Conservation (phyloP, 805 yeast species). For the Brettanomyces naardenensis region DNA sequence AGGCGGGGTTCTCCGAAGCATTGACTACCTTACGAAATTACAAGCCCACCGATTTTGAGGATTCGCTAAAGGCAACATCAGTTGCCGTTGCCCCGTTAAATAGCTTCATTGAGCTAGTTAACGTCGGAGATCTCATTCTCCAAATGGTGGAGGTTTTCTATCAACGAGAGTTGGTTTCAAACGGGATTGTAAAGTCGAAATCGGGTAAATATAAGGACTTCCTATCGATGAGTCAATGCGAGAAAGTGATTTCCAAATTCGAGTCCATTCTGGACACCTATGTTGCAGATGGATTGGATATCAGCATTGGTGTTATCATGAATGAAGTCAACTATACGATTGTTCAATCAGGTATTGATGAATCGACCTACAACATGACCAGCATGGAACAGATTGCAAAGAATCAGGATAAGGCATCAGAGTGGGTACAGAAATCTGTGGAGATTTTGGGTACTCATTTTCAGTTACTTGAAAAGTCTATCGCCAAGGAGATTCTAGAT, state of each 20-base stretch:
- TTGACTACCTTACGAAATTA: conserved; percentile 60
- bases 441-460: conserved; percentile 63
- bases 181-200: conserved; percentile 36
- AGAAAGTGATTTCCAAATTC: conserved; percentile 49
- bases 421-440: conserved; percentile 59
- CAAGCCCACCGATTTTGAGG: conserved; percentile 56
- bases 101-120: conserved; percentile 83
- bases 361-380: conserved; percentile 30
- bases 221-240: conserved; percentile 67
- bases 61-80: conserved; percentile 10
- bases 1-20: conserved; percentile 79
- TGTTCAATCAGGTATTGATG: conserved; percentile 15
- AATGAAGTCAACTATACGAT: conserved; percentile 47
- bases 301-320: conserved; percentile 85
- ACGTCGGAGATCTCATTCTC: conserved; percentile 84
- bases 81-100: conserved; percentile 68
- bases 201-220: conserved; percentile 64
- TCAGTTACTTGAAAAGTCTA: conserved; percentile 64
- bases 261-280: conserved; percentile 77
- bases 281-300: conserved; percentile 88
- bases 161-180: conserved; percentile 65
- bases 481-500: conserved; percentile 82
- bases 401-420: conserved; percentile 32
- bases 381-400: conserved; percentile 14
- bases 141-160: conserved; percentile 91